Evolutionary conservation across 2,329 filamentous ascomycete species (phyloP).

Genomic region (Fusarium sp.): DNA sequence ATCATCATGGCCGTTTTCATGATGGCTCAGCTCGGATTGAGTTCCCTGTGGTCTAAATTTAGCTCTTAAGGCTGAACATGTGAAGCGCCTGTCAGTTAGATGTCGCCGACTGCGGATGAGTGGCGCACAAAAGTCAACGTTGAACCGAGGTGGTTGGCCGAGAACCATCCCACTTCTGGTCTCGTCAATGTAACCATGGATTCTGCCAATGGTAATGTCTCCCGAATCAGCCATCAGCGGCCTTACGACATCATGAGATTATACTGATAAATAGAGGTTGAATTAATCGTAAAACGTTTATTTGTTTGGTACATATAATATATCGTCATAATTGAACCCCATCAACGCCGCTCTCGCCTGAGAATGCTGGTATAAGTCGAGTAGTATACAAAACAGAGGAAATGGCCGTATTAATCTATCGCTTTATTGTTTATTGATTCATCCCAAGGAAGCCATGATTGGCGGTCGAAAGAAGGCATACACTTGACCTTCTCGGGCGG

Average conservation of each 20-base stretch:
- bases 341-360: slow-evolving; percentile 22
- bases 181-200: slow-evolving; percentile 8
- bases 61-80: slow-evolving; percentile 4
- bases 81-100: background rate
- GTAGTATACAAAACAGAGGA: slow-evolving; percentile 3
- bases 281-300: background rate
- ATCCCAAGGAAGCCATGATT: slow-evolving; percentile 59
- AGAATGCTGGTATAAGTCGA: slow-evolving; percentile 11
- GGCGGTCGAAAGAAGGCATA: slow-evolving; percentile 58
- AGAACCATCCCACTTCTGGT: background rate
- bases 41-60: slow-evolving; percentile 18
- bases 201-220: background rate
- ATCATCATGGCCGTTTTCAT: slow-evolving; percentile 3
- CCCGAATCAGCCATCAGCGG: background rate
- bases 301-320: background rate
- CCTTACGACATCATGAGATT: background rate
- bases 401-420: background rate
- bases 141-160: background rate
- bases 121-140: slow-evolving; percentile 13
- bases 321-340: slow-evolving; percentile 21
- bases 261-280: background rate
- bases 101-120: background rate
- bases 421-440: slow-evolving; percentile 38
- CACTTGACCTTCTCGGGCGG: slow-evolving; percentile 65
- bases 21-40: slow-evolving; percentile 3